phyloP scores from a whole-genome alignment of 2,329 filamentous ascomycete species.

The Aspergillus sp. region DNA sequence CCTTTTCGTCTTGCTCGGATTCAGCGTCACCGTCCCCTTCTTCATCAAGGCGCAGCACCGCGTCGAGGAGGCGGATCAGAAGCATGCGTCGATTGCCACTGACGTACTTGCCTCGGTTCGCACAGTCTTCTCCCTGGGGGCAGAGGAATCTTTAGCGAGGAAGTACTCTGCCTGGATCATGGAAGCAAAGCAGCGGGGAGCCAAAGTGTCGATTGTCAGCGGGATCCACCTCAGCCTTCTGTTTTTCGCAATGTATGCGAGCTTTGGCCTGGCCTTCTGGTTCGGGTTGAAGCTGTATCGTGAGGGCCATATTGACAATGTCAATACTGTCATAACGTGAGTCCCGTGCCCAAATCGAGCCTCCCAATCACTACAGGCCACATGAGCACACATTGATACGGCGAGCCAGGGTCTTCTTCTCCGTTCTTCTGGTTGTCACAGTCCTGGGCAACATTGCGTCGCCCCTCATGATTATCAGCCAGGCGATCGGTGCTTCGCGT shows the following conservation, averaged over 20 bases:
- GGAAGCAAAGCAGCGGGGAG: slow-evolving; percentile 33
- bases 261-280: slow-evolving; percentile 37
- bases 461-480: slow-evolving; percentile 35
- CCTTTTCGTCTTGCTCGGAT: slow-evolving; percentile 40
- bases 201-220: slow-evolving; percentile 23
- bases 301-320: slow-evolving; percentile 30
- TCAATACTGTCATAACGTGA: slow-evolving; percentile 37
- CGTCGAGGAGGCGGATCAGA: slow-evolving; percentile 37
- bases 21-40: slow-evolving; percentile 30
- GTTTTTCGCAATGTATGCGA: slow-evolving; percentile 37
- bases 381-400: not conserved
- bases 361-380: not conserved
- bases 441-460: slow-evolving; percentile 25
- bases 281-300: slow-evolving; percentile 35
- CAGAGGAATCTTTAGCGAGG: slow-evolving; percentile 33
- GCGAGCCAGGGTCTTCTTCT: slow-evolving; percentile 15
- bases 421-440: slow-evolving; percentile 22
- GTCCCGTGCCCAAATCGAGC: not conserved
- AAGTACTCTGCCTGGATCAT: slow-evolving; percentile 37
- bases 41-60: slow-evolving; percentile 30
- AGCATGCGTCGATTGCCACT: slow-evolving; percentile 37
- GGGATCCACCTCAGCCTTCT: slow-evolving; percentile 33
- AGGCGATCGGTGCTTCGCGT: slow-evolving; percentile 30
- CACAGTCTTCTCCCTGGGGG: slow-evolving; percentile 44
- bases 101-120: slow-evolving; percentile 44